Conservation (phyloP, 495 filamentous ascomycete genomes). For the Xylaria bambusicola region DNA sequence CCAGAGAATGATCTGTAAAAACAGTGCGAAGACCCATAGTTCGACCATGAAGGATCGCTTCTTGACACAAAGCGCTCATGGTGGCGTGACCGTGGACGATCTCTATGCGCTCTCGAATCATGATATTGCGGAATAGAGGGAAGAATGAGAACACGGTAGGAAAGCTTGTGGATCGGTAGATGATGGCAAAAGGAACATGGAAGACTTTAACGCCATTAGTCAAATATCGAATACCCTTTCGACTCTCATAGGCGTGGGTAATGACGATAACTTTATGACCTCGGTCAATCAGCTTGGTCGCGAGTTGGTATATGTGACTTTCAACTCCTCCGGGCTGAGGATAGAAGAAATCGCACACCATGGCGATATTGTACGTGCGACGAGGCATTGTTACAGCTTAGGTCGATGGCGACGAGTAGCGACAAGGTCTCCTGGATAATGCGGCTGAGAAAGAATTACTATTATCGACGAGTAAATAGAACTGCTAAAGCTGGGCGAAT, state of each 20-base stretch:
- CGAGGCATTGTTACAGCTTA: slow-evolving; percentile 48
- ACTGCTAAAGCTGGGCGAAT: too few relatives aligned
- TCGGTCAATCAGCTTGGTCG: slow-evolving; percentile 91
- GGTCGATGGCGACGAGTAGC: slow-evolving; percentile 3
- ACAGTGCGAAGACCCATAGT: slow-evolving; percentile 96
- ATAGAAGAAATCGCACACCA: slow-evolving; percentile 99
- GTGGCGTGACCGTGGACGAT: slow-evolving; percentile 97
- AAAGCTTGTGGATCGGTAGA: slow-evolving; percentile 93
- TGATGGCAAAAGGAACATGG: slow-evolving; percentile 92
- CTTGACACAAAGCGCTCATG: slow-evolving; percentile 87
- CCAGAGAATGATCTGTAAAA: slow-evolving; percentile 97
- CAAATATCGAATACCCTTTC: slow-evolving; percentile 92
- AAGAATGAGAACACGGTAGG: slow-evolving; percentile 99
- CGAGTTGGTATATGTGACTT: slow-evolving; percentile 97
- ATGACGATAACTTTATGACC: slow-evolving; percentile 98
- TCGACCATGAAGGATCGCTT: slow-evolving; percentile 90
- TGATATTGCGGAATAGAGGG: slow-evolving; percentile 92
- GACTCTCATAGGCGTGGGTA: slow-evolving; percentile 91
- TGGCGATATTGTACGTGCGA: slow-evolving; percentile 64
- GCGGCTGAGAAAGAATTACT: not conserved
- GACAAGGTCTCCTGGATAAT: not conserved
- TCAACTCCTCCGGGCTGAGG: slow-evolving; percentile 95
- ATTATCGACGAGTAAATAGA: too few relatives aligned
- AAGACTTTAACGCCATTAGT: slow-evolving; percentile 99
- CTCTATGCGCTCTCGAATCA: slow-evolving; percentile 89